These are phyloP conservation scores for Rhynchosporium graminicola DNA, from an alignment of 2,329 filamentous ascomycete species.

Conservation along the genomic window DNA sequence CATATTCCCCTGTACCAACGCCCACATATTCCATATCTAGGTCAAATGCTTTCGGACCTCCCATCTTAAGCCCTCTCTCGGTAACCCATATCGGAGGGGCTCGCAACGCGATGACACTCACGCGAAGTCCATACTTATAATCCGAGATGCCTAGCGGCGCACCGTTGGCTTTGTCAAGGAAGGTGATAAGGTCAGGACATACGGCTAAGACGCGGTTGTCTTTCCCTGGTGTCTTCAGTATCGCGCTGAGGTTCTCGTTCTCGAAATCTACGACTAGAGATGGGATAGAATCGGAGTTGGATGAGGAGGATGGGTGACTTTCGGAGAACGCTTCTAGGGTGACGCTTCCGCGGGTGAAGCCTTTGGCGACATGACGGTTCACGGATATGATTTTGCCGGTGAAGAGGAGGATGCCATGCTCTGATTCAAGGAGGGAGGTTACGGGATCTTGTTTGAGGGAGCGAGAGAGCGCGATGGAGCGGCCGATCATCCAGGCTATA, in stretches of 20 bases:
- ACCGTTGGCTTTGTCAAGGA: conserved; percentile 49
- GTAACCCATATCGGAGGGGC: conserved; percentile 53
- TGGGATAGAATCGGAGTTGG: conserved; percentile 5
- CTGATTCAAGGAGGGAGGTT: conserved; percentile 31
- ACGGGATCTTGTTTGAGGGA: conserved; percentile 36
- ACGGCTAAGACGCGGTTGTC: conserved; percentile 32
- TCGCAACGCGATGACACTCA: conserved; percentile 52
- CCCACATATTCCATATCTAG: conserved; percentile 35
- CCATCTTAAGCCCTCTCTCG: conserved; percentile 43
- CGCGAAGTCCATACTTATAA: conserved; percentile 52
- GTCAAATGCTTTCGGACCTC: conserved; percentile 46
- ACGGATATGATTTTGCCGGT: conserved; percentile 38
- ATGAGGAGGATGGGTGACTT: not conserved
- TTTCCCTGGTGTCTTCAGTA: conserved; percentile 27
- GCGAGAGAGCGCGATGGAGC: conserved; percentile 52
- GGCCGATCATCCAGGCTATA: conserved; percentile 54
- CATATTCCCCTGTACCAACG: conserved; percentile 32
- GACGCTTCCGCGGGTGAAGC: conserved; percentile 38
- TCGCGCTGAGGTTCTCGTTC: conserved; percentile 38
- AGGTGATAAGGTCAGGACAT: conserved; percentile 39
- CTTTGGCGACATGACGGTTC: conserved; percentile 33
- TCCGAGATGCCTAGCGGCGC: conserved; percentile 53
- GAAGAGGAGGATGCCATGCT: conserved; percentile 37
- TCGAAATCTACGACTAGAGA: conserved; percentile 37
- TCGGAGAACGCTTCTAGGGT: conserved; percentile 30